Conservation (phyloP, 805 yeast genomes). For the Wickerhamiella alocasiicola region DNA sequence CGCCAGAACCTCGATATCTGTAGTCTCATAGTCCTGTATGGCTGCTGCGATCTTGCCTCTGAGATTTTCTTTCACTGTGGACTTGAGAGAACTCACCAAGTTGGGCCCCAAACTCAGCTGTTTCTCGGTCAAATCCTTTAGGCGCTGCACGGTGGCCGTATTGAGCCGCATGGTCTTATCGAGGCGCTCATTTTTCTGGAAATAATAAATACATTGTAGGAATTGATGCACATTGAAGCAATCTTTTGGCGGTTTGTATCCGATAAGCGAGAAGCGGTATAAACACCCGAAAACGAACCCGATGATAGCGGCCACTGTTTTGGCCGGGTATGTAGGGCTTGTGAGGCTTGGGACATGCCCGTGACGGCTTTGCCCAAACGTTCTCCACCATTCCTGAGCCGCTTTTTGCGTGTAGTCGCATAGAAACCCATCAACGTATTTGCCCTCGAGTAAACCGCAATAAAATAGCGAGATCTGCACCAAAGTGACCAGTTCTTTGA, state of each 20-base stretch:
- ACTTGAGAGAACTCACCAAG: slow-evolving; percentile 42
- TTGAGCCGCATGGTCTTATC: slow-evolving; percentile 44
- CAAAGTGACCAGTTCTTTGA: slow-evolving; percentile 57
- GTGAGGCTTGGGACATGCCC: slow-evolving; percentile 15
- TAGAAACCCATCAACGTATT: slow-evolving; percentile 69
- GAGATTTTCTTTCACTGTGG: slow-evolving; percentile 52
- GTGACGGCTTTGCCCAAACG: slow-evolving; percentile 39
- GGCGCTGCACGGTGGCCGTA: slow-evolving; percentile 38
- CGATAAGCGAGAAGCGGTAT: slow-evolving; percentile 46
- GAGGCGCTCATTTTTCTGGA: slow-evolving; percentile 59
- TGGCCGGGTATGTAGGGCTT: background rate
- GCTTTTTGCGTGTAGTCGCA: slow-evolving; percentile 70
- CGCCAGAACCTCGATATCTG: slow-evolving; percentile 17
- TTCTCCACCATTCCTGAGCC: slow-evolving; percentile 67
- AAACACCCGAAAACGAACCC: slow-evolving; percentile 63
- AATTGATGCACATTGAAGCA: slow-evolving; percentile 68
- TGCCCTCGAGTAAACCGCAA: slow-evolving; percentile 57
- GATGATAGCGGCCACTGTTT: slow-evolving; percentile 62
- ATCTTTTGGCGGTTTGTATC: slow-evolving; percentile 59
- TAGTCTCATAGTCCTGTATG: slow-evolving; percentile 20
- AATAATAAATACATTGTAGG: slow-evolving; percentile 52
- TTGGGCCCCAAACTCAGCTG: slow-evolving; percentile 22
- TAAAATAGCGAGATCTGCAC: slow-evolving; percentile 68
- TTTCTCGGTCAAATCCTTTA: slow-evolving; percentile 38
- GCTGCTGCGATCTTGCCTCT: slow-evolving; percentile 17